These are phyloP conservation scores for Talaromyces amestolkiae DNA, from an alignment of 2,329 filamentous ascomycete genomes.

Conservation along the genomic window DNA sequence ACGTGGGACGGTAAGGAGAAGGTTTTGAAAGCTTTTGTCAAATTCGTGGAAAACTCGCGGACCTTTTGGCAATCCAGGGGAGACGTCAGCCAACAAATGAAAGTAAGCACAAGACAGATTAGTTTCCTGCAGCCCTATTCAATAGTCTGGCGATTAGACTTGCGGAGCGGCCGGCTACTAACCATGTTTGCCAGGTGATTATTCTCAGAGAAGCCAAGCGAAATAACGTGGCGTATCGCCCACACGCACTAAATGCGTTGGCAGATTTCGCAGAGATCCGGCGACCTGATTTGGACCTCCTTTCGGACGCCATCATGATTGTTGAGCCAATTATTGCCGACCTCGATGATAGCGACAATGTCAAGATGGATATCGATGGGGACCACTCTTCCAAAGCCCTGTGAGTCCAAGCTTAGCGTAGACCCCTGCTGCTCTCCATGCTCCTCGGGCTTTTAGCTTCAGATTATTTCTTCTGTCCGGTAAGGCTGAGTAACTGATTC, in stretches of 20 bases:
- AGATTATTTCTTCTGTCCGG: background rate
- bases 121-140: conserved; percentile 4
- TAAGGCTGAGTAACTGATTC: conserved; percentile 8
- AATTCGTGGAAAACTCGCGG: conserved; percentile 67
- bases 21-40: conserved; percentile 74
- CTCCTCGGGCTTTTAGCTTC: background rate
- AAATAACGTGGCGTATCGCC: conserved; percentile 80
- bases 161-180: conserved; percentile 16
- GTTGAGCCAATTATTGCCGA: conserved; percentile 63
- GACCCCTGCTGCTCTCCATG: background rate
- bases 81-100: conserved; percentile 65
- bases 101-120: conserved; percentile 48
- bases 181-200: conserved; percentile 52
- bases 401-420: conserved; percentile 23
- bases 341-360: conserved; percentile 50
- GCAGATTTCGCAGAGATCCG: conserved; percentile 69
- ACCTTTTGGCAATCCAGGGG: conserved; percentile 56
- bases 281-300: conserved; percentile 67
- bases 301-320: conserved; percentile 64
- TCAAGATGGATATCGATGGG: conserved; percentile 68
- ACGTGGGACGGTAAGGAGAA: conserved; percentile 91
- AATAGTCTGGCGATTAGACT: conserved; percentile 4
- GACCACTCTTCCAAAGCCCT: conserved; percentile 41
- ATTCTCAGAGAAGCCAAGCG: conserved; percentile 83
- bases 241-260: conserved; percentile 68